Evolutionary conservation across 805 yeast genomes (phyloP).

Genomic region (Pichia paraexigua): DNA sequence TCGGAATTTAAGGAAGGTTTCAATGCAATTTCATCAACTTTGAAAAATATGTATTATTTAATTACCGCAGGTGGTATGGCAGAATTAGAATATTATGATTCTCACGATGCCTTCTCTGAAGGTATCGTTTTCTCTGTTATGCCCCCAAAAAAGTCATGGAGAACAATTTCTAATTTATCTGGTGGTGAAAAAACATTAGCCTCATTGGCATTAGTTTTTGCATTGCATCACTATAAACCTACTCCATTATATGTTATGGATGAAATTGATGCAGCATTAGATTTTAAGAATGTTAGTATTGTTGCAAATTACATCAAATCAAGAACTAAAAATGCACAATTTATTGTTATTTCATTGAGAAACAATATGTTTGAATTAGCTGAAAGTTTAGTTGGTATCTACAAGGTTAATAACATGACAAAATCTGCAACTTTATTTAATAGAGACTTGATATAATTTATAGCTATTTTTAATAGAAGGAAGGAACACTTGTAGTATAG

Average conservation of each 20-base stretch:
- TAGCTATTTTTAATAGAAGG: neutral
- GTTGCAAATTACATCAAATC: slow-evolving; percentile 96
- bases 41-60: slow-evolving; percentile 97
- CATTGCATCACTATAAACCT: slow-evolving; percentile 91
- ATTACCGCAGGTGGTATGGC: slow-evolving; percentile 99
- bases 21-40: slow-evolving; percentile 71
- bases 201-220: slow-evolving; percentile 92
- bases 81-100: slow-evolving; percentile 89
- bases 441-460: slow-evolving; percentile 32
- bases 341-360: slow-evolving; percentile 87
- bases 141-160: slow-evolving; percentile 99
- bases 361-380: slow-evolving; percentile 98
- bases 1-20: slow-evolving; percentile 95
- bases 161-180: slow-evolving; percentile 85
- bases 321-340: slow-evolving; percentile 93
- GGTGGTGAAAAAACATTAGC: slow-evolving; percentile 98
- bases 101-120: slow-evolving; percentile 95
- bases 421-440: slow-evolving; percentile 72
- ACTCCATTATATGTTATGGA: slow-evolving; percentile 98
- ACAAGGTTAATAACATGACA: slow-evolving; percentile 88
- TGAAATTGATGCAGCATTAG: slow-evolving; percentile 98
- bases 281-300: slow-evolving; percentile 92
- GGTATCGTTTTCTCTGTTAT: slow-evolving; percentile 94
- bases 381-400: slow-evolving; percentile 88
- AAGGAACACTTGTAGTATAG: neutral